These are phyloP conservation scores for Amanita pseudoporphyria DNA, from an alignment of 768 basidiomycete genomes.

Conservation along the genomic window DNA sequence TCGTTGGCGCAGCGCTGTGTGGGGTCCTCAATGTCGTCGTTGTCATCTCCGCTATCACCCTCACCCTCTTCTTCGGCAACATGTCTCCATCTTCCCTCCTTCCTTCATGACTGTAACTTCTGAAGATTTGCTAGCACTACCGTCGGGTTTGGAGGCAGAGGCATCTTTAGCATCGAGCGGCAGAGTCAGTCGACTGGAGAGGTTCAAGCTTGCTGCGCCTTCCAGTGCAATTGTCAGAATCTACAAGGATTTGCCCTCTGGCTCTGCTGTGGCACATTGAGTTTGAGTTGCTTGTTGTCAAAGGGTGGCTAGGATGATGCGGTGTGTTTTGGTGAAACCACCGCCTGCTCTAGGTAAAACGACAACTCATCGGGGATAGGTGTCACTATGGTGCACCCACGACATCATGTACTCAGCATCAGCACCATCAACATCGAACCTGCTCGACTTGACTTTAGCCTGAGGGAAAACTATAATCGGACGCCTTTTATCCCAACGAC, in stretches of 20 bases:
- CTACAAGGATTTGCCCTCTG: constrained; percentile 67
- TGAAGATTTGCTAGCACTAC: constrained; percentile 12
- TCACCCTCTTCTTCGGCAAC: constrained; percentile 68
- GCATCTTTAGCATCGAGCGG: constrained; percentile 28
- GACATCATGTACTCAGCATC: constrained; percentile 32
- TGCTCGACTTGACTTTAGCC: constrained; percentile 37
- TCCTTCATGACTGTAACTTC: constrained; percentile 33
- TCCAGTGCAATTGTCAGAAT: constrained; percentile 70
- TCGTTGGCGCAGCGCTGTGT: constrained; percentile 64
- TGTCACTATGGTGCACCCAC: constrained; percentile 63
- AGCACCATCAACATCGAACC: not conserved
- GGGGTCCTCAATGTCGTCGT: constrained; percentile 71
- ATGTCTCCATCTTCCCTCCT: constrained; percentile 60
- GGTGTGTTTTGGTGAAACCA: constrained; percentile 62
- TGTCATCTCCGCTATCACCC: constrained; percentile 71
- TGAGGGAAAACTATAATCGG: constrained; percentile 42
- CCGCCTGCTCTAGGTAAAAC: constrained; percentile 18
- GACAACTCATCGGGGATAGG: constrained; percentile 78
- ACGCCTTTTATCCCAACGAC: constrained; percentile 11
- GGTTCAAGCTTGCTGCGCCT: constrained; percentile 88
- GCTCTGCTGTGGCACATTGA: constrained; percentile 40
- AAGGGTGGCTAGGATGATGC: constrained; percentile 44
- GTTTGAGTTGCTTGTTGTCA: constrained; percentile 49
- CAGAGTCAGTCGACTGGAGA: constrained; percentile 62
- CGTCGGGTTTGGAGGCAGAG: constrained; percentile 33